Percentiles rank a stretch among this genome's conserved stretches.
Evolutionary conservation across 148 eudicot species (phyloP).

Genomic region (Amaranthus palmeri): DNA sequence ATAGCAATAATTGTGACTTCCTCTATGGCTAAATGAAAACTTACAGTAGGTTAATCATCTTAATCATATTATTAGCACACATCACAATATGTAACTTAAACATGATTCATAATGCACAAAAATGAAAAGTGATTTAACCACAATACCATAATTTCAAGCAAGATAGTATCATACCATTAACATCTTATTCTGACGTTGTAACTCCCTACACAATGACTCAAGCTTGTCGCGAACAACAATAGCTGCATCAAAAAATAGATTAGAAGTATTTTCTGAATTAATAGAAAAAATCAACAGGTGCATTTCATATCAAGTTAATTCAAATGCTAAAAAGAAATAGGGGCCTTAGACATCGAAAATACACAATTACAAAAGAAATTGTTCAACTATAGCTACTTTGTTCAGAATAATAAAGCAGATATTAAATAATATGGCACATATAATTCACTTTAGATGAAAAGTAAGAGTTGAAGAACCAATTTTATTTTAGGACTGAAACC

Average conservation of each 20-base stretch:
- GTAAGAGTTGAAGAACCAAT: no score
- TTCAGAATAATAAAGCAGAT: no score
- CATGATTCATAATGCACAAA: background rate
- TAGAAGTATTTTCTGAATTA: background rate
- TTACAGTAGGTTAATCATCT: background rate
- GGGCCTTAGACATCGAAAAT: background rate
- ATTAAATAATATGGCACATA: background rate
- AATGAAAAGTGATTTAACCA: background rate
- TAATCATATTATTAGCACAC: background rate
- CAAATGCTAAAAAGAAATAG: background rate
- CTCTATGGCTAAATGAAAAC: background rate
- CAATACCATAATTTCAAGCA: conserved; percentile 6
- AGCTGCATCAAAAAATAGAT: conserved; percentile 50
- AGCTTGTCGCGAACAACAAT: conserved; percentile 83
- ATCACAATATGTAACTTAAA: background rate
- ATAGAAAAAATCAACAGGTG: background rate
- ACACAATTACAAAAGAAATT: background rate
- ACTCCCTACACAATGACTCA: conserved; percentile 91
- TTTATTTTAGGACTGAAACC: no score
- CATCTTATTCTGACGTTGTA: conserved; percentile 85
- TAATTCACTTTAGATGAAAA: background rate
- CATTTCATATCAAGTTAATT: background rate
- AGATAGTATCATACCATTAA: conserved; percentile 55
- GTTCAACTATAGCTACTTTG: background rate
- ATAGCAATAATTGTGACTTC: no score